Evolutionary conservation across 192 early-diverging fungal species (phyloP), one percentile per base, ranked within the genome.

Genomic region (Coemansia sp.): DNA sequence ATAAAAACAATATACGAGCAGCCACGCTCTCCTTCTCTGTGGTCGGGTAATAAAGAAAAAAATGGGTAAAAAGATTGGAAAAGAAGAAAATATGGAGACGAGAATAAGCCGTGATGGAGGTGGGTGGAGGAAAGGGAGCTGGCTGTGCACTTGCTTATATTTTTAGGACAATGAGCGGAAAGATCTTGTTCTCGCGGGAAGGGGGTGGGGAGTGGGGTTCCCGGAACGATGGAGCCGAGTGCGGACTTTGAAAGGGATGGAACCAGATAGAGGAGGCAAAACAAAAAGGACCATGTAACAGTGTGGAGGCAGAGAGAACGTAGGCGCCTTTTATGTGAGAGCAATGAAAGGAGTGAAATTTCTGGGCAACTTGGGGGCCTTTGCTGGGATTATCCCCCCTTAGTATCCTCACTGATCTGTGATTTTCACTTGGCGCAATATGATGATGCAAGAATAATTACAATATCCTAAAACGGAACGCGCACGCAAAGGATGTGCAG

Each of bases 171-270:
- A 41, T 41, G 12, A 6, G 9, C 12, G 12, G 39, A 41, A 7
- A 41, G 39, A 12, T 1, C 39, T 41, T 41, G 39, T 12, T 7
- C 39, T 41, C 39, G 30, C 30, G 30, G 30, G 30, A 3, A 3
- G 30, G 3, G 30, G 30, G 30, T 30, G 30, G 30, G 30, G 30
- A 3, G 30, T 2, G 30, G 30, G 30, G 1, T 5, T 41, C 39
- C 2, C 39, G 12, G 39, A 6, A 41, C 6, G 7, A 41, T 41
- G 7, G 39, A 41, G 39, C 12, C 14, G 30, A 48, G 45, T 48
- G 46, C 46, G 46, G 46, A 49, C 46, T 49, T 49, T 49, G n/a
- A 49, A 49, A n/a, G n/a, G n/a, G n/a, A n/a, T n/a, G n/a, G n/a
- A n/a, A n/a, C n/a, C n/a, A 48, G 46, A 48, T n/a, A 18, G 18